Evolutionary conservation across 1,284 basidiomycete species (phyloP).

Genomic region (Prillingera fragicola): DNA sequence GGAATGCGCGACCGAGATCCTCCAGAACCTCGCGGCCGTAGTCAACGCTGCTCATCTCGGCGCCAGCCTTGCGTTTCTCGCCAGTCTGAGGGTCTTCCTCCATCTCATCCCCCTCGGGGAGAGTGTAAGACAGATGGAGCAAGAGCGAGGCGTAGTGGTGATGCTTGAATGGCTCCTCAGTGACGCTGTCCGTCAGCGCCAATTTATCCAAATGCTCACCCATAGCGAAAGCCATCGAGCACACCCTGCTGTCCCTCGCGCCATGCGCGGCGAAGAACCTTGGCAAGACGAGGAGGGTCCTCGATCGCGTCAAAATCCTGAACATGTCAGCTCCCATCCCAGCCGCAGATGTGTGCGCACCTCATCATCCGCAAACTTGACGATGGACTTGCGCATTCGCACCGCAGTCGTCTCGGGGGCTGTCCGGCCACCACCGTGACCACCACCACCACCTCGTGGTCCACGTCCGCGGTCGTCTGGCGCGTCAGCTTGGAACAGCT

Average conservation of each 20-base stretch:
- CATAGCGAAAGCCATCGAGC: slow-evolving; percentile 64
- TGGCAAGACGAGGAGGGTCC: slow-evolving; percentile 62
- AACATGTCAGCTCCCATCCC: not conserved
- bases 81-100: slow-evolving; percentile 29
- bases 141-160: slow-evolving; percentile 80
- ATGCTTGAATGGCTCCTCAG: slow-evolving; percentile 86
- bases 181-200: slow-evolving; percentile 54
- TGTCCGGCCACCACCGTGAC: slow-evolving; percentile 17
- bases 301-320: slow-evolving; percentile 54
- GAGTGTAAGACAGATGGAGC: slow-evolving; percentile 57
- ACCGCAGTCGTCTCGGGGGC: slow-evolving; percentile 63
- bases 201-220: slow-evolving; percentile 54
- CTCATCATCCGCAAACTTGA: slow-evolving; percentile 71
- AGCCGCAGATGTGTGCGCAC: too few relatives aligned
- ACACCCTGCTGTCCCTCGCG: slow-evolving; percentile 58
- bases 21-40: slow-evolving; percentile 72
- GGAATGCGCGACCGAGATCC: slow-evolving; percentile 81
- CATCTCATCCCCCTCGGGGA: slow-evolving; percentile 24
- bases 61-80: slow-evolving; percentile 35
- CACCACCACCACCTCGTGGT: slow-evolving; percentile 20
- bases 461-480: slow-evolving; percentile 23
- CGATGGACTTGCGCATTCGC: slow-evolving; percentile 62
- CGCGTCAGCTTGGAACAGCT: not conserved
- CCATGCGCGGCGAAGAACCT: slow-evolving; percentile 61
- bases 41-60: slow-evolving; percentile 42